phyloP scores from a whole-genome alignment of 306 rosid genomes.

The Biancaea sappan region DNA sequence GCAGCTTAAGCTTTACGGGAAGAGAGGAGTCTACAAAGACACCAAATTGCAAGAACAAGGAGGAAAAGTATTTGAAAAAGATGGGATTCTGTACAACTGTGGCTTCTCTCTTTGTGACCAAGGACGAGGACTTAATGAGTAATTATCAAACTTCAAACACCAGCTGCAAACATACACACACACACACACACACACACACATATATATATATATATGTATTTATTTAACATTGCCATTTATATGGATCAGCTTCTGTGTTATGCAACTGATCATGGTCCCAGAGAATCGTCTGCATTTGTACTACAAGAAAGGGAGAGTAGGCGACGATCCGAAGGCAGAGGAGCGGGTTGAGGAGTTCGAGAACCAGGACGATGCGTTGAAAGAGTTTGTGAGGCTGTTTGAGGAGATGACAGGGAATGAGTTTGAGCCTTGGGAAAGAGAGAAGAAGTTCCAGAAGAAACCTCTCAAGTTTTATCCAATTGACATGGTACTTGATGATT shows the following conservation, averaged over 20 bases:
- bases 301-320: slow-evolving; percentile 79
- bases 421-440: slow-evolving; percentile 82
- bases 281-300: slow-evolving; percentile 55
- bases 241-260: slow-evolving; percentile 67
- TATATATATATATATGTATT: too few relatives aligned
- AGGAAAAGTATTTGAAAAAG: slow-evolving; percentile 53
- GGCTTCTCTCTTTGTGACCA: slow-evolving; percentile 64
- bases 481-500: slow-evolving; percentile 64
- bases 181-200: too few relatives aligned
- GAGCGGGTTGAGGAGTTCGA: slow-evolving; percentile 64
- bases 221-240: too few relatives aligned
- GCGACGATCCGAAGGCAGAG: slow-evolving; percentile 75
- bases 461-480: slow-evolving; percentile 69
- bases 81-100: slow-evolving; percentile 73
- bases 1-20: slow-evolving; percentile 89
- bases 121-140: slow-evolving; percentile 81
- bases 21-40: slow-evolving; percentile 57
- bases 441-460: slow-evolving; percentile 72
- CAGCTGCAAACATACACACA: too few relatives aligned
- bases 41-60: slow-evolving; percentile 39
- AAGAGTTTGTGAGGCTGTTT: slow-evolving; percentile 66
- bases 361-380: slow-evolving; percentile 49
- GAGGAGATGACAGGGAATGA: slow-evolving; percentile 81
- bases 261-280: slow-evolving; percentile 71
- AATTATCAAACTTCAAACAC: slow-evolving; percentile 22